These are phyloP conservation scores for Hymenoscyphus salicellus DNA, from an alignment of 2,329 filamentous ascomycete genomes.

Conservation along the genomic window DNA sequence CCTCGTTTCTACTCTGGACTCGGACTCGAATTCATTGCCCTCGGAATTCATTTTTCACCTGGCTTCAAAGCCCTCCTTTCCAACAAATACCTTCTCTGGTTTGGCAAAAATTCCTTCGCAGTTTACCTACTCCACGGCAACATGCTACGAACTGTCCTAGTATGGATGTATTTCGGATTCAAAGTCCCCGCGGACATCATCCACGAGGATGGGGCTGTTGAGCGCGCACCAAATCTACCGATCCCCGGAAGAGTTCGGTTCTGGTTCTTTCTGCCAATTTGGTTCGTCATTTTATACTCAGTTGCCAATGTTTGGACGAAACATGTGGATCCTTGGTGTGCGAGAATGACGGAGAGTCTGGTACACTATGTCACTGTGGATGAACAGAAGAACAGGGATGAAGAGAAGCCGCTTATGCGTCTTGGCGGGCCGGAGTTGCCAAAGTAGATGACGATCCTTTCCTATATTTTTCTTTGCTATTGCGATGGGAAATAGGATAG, in stretches of 20 bases:
- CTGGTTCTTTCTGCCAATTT: constrained; percentile 44
- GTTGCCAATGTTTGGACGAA: constrained; percentile 50
- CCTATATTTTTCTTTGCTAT: not conserved
- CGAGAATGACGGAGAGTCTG: constrained; percentile 41
- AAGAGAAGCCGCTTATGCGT: constrained; percentile 18
- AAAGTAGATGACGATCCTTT: not conserved
- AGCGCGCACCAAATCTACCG: constrained; percentile 37
- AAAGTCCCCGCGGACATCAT: constrained; percentile 34
- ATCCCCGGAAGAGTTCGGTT: constrained; percentile 39
- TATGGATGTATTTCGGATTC: constrained; percentile 57
- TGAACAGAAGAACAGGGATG: constrained; percentile 6
- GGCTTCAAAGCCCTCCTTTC: constrained; percentile 51
- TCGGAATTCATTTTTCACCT: constrained; percentile 53
- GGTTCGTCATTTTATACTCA: constrained; percentile 47
- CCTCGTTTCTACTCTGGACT: constrained; percentile 50
- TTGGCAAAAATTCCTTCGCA: constrained; percentile 62
- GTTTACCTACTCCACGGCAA: constrained; percentile 63
- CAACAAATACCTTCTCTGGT: constrained; percentile 55
- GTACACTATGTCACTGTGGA: constrained; percentile 32
- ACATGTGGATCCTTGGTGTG: constrained; percentile 53
- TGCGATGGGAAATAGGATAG: not conserved
- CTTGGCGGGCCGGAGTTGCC: not conserved
- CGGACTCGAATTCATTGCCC: constrained; percentile 47
- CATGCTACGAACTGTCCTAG: constrained; percentile 56
- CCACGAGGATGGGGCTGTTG: constrained; percentile 36